Evolutionary conservation across 129 eudicot genomes (phyloP).

Genomic region (Logfia minima): DNA sequence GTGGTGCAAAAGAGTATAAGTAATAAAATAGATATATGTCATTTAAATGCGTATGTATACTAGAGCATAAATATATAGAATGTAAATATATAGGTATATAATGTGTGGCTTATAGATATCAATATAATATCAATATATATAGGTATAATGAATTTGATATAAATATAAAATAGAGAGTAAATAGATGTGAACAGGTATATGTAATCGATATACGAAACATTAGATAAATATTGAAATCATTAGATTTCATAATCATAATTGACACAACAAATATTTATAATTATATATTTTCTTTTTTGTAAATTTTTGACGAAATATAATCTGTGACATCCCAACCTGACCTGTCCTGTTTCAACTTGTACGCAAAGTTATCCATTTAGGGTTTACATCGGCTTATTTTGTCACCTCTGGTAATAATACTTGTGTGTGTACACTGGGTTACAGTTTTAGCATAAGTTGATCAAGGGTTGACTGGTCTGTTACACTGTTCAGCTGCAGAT

Average conservation of each 20-base stretch:
- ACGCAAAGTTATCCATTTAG: not conserved
- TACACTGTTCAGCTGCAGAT: conserved; percentile 75
- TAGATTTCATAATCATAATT: not conserved
- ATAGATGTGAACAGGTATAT: too few species aligned
- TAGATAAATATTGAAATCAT: not conserved
- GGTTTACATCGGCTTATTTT: not conserved
- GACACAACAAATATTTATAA: not conserved
- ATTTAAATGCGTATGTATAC: too few species aligned
- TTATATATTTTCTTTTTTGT: not conserved
- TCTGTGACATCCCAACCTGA: not conserved
- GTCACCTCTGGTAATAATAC: not conserved
- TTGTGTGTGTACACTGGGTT: conserved; percentile 1
- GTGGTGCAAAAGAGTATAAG: too few species aligned
- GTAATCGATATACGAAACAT: too few species aligned
- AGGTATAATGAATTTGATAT: too few species aligned
- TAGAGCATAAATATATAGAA: too few species aligned
- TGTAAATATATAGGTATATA: too few species aligned
- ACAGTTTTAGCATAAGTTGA: conserved; percentile 11
- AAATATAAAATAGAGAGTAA: too few species aligned
- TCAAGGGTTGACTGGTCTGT: conserved; percentile 5
- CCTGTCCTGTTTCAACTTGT: too few species aligned
- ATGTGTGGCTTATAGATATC: too few species aligned
- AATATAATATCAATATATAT: too few species aligned
- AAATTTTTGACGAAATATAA: not conserved
- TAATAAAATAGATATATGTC: too few species aligned